These are phyloP conservation scores for Russula abietina DNA, from an alignment of 768 basidiomycete species.

Conservation along the genomic window DNA sequence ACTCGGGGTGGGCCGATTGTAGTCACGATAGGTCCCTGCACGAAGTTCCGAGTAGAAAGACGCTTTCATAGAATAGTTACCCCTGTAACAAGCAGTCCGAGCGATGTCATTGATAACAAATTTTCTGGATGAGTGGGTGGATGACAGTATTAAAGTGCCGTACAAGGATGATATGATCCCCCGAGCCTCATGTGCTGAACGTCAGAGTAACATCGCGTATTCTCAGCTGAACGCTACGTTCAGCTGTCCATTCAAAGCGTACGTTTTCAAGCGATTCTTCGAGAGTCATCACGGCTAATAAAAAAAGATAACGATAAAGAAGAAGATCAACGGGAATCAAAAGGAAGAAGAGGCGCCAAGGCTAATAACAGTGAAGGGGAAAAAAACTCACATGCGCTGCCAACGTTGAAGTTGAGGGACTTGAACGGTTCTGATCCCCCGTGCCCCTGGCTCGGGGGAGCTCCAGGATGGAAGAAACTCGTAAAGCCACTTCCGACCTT, in stretches of 20 bases:
- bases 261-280: constrained; percentile 68
- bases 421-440: constrained; percentile 84
- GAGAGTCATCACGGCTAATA: constrained; percentile 47
- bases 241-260: constrained; percentile 77
- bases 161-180: not conserved
- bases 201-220: constrained; percentile 80
- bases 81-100: not conserved
- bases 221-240: constrained; percentile 74
- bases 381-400: constrained; percentile 63
- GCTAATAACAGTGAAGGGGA: not conserved
- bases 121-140: not conserved
- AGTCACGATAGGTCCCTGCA: not conserved
- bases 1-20: not conserved
- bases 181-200: constrained; percentile 73
- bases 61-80: not conserved
- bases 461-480: constrained; percentile 87
- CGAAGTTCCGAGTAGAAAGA: not conserved
- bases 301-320: not conserved
- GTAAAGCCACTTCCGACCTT: constrained; percentile 88
- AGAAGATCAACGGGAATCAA: not conserved
- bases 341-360: not conserved
- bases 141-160: not conserved
- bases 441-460: constrained; percentile 84
- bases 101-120: not conserved
- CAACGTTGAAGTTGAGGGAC: constrained; percentile 77